A percentile compares a stretch with the other conserved stretches of the same genome.
These are phyloP conservation scores for Apiotrichum mycotoxinovorans DNA, from an alignment of 1,284 basidiomycete species.

Conservation along the genomic window DNA sequence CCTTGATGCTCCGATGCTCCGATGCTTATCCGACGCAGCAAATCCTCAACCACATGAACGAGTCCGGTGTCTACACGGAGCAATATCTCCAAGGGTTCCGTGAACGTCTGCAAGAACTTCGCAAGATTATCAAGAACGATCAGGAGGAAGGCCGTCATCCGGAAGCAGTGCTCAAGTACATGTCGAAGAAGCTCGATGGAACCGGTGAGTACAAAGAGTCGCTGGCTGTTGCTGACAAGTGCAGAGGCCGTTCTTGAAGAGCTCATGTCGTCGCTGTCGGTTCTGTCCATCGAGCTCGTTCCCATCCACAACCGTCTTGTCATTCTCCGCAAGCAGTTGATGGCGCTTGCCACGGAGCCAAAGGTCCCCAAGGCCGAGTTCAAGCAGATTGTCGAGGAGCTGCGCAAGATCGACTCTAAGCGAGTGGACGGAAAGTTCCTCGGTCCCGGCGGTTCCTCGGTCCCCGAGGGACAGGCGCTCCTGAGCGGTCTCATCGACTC, in stretches of 20 bases:
- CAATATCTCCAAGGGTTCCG: conserved; percentile 81
- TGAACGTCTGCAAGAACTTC: conserved; percentile 70
- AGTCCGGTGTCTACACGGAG: conserved; percentile 88
- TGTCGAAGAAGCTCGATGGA: conserved; percentile 85
- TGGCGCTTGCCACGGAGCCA: conserved; percentile 79
- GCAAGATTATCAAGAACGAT: conserved; percentile 76
- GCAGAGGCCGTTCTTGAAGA: conserved; percentile 71
- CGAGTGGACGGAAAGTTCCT: conserved; percentile 95
- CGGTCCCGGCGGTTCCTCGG: conserved; percentile 78
- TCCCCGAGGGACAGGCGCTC: conserved; percentile 82
- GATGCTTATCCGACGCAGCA: conserved; percentile 57
- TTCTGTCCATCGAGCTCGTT: conserved; percentile 79
- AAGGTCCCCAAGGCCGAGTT: conserved; percentile 80
- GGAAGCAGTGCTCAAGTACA: conserved; percentile 79
- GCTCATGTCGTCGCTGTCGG: conserved; percentile 75
- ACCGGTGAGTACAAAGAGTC: conserved; percentile 63
- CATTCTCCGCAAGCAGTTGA: conserved; percentile 80
- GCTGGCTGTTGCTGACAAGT: neutral
- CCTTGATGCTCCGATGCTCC: conserved; percentile 4
- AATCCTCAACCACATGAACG: conserved; percentile 89
- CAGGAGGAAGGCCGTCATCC: conserved; percentile 78
- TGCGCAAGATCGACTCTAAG: conserved; percentile 93
- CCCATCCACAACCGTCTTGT: conserved; percentile 88
- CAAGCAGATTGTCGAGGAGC: conserved; percentile 84
- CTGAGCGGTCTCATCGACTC: conserved; percentile 81